These are phyloP conservation scores for Mariannaea sp. DNA, from an alignment of 2,329 filamentous ascomycete genomes.

Conservation along the genomic window DNA sequence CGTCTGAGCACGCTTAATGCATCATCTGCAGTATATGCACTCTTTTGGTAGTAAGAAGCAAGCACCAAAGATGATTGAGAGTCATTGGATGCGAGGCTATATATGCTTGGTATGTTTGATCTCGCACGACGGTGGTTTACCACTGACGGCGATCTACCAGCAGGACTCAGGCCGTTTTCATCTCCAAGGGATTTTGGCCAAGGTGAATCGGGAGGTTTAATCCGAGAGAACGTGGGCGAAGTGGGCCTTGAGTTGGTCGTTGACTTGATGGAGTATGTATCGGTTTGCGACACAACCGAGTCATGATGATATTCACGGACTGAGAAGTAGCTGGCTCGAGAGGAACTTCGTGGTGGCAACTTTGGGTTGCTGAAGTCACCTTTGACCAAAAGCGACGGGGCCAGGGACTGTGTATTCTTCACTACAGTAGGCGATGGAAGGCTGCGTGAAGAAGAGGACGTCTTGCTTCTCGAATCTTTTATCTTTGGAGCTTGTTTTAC, in stretches of 20 bases:
- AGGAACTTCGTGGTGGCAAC: constrained; percentile 46
- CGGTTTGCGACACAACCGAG: constrained; percentile 61
- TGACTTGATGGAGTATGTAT: constrained; percentile 58
- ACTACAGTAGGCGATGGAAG: constrained; percentile 14
- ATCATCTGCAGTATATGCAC: constrained; percentile 53
- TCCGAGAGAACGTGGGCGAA: constrained; percentile 47
- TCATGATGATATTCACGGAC: constrained; percentile 57
- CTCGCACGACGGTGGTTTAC: constrained; percentile 33
- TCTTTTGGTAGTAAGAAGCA: constrained; percentile 54
- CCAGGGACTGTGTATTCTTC: constrained; percentile 11
- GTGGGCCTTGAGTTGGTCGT: constrained; percentile 50
- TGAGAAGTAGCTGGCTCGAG: constrained; percentile 55
- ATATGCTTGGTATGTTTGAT: constrained; percentile 58
- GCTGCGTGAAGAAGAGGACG: constrained; percentile 14
- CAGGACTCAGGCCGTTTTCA: constrained; percentile 19
- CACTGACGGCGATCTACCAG: constrained; percentile 30
- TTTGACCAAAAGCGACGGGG: constrained; percentile 12
- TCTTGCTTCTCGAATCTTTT: constrained; percentile 25
- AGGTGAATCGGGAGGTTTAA: constrained; percentile 35
- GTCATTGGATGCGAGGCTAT: constrained; percentile 62
- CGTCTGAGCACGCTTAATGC: constrained; percentile 54
- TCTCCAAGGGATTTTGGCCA: constrained; percentile 26
- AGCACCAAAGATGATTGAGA: constrained; percentile 60
- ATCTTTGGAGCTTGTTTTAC: constrained; percentile 35
- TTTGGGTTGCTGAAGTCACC: constrained; percentile 33